Evolutionary conservation across 306 rosid genomes (phyloP).

Genomic region (Gastrolobium villosum): DNA sequence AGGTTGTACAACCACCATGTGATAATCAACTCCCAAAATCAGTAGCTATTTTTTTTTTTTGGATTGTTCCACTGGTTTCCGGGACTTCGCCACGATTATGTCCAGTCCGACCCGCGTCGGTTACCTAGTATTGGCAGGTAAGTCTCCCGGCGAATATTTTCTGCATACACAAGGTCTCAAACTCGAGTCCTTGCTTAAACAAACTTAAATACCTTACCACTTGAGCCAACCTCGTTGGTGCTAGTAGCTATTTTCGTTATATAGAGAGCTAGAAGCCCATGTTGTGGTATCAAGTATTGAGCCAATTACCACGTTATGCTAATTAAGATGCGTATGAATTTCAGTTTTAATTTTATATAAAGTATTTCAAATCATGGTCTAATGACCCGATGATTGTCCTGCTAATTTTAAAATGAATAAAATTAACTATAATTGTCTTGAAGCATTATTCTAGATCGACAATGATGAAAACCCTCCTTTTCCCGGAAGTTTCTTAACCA

Average conservation of each 20-base stretch:
- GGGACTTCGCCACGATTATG: no score
- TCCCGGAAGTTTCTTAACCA: slow-evolving; percentile 38
- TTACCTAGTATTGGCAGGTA: no score
- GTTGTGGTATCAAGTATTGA: not conserved
- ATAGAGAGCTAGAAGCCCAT: not conserved
- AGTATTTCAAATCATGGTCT: not conserved
- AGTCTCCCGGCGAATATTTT: no score
- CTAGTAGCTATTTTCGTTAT: slow-evolving; percentile 17
- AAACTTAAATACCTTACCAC: no score
- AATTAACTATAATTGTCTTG: not conserved
- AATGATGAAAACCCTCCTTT: slow-evolving; percentile 15
- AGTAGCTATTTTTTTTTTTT: slow-evolving; percentile 36
- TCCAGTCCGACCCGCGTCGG: no score
- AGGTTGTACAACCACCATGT: slow-evolving; percentile 45
- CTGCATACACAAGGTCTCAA: no score
- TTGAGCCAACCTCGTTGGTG: no score
- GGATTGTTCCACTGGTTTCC: no score
- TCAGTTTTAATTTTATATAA: not conserved
- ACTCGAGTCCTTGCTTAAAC: no score
- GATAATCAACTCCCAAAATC: not conserved
- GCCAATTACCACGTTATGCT: not conserved
- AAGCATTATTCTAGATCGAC: slow-evolving; percentile 23
- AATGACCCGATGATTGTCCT: not conserved
- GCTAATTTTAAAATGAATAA: not conserved
- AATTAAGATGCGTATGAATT: not conserved